Evolutionary conservation across 148 eudicot species (phyloP), one percentile per base, ranked within the genome.

Genomic region (Pouteria glomerata): DNA sequence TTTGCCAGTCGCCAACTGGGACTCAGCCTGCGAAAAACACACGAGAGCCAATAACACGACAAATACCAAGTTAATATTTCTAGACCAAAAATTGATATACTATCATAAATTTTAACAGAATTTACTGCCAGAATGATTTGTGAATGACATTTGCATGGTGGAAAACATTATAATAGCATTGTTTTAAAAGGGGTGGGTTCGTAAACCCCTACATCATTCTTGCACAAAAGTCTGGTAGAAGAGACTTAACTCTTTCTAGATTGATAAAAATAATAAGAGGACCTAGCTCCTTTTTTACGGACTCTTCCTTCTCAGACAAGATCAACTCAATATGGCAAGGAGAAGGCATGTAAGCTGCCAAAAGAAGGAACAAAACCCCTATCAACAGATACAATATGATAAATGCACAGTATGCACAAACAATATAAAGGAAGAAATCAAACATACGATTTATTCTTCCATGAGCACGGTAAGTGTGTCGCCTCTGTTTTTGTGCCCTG

Each of bases 241-340:
- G 35, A n/a, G 0, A 18, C 3, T 37, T 37, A 3, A 19, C 23
- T 12, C 27, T 23, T 1, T 62, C 41, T 27, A 42, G 68, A 18
- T 23, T n/a, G 47, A 31, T 33, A 34, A 33, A 29, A 33, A 29
- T 33, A 1, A 6, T 8, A 1, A 18, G 18, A 23, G 21, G 29
- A 5, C 66, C 48, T 84, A 85, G 90, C 89, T 89, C 97, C 73
- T 92, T 92, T 76, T 83, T 83, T 26, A 92, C 97, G 12, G 95
- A 70, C 74, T 92, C 97, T 69, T 92, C 97, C 74, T 92, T 92
- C 82, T 92, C 97, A 0, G 97, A 92, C 78, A 92, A 78, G 44
- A 75, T 79, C 83, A 92, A 74, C 79, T 92, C 97, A 66, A 92
- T 92, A 75, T 92, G 97, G 82, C 97, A 92, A 0, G 97, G 97